Evolutionary conservation across 1,139 yeast genomes (phyloP).

Genomic region (Geotrichum reessii): DNA sequence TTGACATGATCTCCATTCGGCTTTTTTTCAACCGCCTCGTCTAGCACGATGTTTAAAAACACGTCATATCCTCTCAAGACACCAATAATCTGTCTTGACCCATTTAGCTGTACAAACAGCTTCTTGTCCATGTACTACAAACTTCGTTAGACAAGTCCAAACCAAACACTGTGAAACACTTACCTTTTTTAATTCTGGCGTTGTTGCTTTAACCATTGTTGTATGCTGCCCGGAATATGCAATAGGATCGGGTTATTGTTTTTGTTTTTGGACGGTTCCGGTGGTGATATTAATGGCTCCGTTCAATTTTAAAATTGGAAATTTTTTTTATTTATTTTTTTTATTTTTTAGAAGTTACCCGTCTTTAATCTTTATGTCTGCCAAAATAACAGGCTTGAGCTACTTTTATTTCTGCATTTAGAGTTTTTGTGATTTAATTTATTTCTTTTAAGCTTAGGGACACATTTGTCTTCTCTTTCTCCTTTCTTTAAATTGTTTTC

Average conservation of each 20-base stretch:
- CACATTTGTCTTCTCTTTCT: neutral
- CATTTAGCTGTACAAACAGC: slow-evolving; percentile 64
- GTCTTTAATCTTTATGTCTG: neutral
- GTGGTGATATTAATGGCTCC: neutral
- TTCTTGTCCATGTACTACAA: slow-evolving; percentile 69
- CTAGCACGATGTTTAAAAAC: slow-evolving; percentile 67
- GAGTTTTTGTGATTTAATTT: neutral
- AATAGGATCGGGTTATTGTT: neutral
- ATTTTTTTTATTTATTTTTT: slow-evolving; percentile 9
- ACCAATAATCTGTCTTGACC: slow-evolving; percentile 67
- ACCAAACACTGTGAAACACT: slow-evolving; percentile 19
- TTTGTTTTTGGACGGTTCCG: neutral
- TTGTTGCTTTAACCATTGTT: slow-evolving; percentile 40
- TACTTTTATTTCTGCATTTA: neutral
- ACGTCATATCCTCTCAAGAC: slow-evolving; percentile 73
- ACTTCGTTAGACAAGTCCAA: neutral
- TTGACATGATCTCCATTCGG: slow-evolving; percentile 46
- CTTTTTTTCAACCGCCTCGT: slow-evolving; percentile 63
- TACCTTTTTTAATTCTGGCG: slow-evolving; percentile 58
- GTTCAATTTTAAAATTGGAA: slow-evolving; percentile 10
- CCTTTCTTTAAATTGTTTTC: neutral
- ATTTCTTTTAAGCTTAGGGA: neutral
- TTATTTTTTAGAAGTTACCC: neutral
- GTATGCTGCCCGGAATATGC: neutral
- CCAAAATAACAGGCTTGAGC: neutral